Evolutionary conservation across 1,284 basidiomycete species (phyloP).

Genomic region (Tylopilus orsonianus): DNA sequence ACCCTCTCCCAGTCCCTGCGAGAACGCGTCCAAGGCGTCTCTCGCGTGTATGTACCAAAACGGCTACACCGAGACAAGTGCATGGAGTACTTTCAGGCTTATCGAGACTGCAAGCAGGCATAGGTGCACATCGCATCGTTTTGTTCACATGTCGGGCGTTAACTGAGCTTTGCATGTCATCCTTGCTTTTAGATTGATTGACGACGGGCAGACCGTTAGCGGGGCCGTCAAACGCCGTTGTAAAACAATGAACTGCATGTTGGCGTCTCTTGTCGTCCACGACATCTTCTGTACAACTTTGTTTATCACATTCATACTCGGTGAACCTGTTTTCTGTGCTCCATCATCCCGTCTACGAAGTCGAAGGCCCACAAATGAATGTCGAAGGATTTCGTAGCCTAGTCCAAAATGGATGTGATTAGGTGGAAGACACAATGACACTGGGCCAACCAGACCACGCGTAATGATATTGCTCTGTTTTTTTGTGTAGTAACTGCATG

Average conservation of each 20-base stretch:
- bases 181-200: constrained; percentile 40
- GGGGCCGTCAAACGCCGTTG: constrained; percentile 37
- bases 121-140: constrained; percentile 54
- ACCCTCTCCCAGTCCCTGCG: constrained; percentile 59
- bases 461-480: no score
- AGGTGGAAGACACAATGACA: no score
- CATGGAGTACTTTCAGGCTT: constrained; percentile 72
- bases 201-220: constrained; percentile 45
- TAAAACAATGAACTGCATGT: constrained; percentile 4
- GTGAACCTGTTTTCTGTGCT: no score
- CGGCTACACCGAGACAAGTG: constrained; percentile 65
- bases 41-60: constrained; percentile 67
- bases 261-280: background rate
- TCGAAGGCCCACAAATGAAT: no score
- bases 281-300: background rate
- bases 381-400: no score
- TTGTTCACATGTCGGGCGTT: background rate
- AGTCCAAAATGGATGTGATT: no score
- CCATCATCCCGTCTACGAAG: no score
- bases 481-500: no score
- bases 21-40: constrained; percentile 70
- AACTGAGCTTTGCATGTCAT: background rate
- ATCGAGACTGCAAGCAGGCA: constrained; percentile 73
- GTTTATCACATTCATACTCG: no score
- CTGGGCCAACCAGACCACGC: no score